A percentile compares a stretch with the other conserved stretches of the same genome.
Evolutionary conservation across 306 rosid genomes (phyloP).

Genomic region (Cicer yamashitae): DNA sequence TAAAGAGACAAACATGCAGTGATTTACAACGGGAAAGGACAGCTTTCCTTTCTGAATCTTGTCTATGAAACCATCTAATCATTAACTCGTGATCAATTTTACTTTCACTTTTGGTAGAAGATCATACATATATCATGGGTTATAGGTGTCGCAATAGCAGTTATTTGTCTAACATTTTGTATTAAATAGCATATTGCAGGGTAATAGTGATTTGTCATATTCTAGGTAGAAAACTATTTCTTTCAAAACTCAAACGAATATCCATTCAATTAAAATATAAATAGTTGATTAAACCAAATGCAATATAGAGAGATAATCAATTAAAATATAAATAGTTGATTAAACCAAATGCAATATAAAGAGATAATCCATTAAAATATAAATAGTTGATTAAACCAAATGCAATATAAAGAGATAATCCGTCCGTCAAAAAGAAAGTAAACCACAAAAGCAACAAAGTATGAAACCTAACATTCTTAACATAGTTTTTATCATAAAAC

Average conservation of each 20-base stretch:
- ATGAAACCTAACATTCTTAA: constrained; percentile 31
- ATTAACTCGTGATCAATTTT: no score
- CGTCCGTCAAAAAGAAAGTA: constrained; percentile 3
- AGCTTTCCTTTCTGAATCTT: no score
- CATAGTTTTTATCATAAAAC: not conserved
- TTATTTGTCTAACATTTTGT: no score
- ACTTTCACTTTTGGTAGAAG: no score
- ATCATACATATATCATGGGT: no score
- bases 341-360: not conserved
- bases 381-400: not conserved
- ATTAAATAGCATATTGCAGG: no score
- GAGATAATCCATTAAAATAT: not conserved
- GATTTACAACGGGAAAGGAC: no score
- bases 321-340: not conserved
- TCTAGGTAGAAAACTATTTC: not conserved
- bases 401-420: not conserved
- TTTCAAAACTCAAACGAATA: not conserved
- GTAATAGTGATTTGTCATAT: no score
- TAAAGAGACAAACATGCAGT: no score
- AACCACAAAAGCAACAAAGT: not conserved
- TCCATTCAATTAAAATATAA: not conserved
- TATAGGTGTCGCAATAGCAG: no score
- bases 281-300: not conserved
- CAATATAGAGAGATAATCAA: not conserved
- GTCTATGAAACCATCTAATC: no score